Conservation (phyloP, 2,329 filamentous ascomycete genomes). For the Fusarium marasasianum region DNA sequence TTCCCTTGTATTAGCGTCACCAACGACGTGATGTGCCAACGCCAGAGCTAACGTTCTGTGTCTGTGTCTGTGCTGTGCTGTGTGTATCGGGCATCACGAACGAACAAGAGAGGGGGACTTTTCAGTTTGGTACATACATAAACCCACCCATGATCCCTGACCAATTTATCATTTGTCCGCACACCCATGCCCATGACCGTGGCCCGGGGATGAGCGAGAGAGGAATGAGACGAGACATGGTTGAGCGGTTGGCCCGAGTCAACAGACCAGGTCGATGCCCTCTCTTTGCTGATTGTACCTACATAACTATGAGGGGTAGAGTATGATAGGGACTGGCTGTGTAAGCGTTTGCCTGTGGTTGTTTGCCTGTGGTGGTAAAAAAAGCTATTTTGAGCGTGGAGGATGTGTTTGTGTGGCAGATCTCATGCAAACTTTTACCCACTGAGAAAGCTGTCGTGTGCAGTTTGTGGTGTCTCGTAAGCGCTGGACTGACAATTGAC, state of each 20-base stretch:
- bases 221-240: slow-evolving; percentile 20
- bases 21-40: not conserved
- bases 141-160: slow-evolving; percentile 29
- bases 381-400: not conserved
- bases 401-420: slow-evolving; percentile 15
- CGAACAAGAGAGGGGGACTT: not conserved
- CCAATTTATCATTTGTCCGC: slow-evolving; percentile 33
- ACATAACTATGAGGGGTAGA: slow-evolving; percentile 17
- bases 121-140: not conserved
- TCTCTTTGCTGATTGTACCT: not conserved
- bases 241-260: slow-evolving; percentile 19
- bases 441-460: not conserved
- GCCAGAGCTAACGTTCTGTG: not conserved
- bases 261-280: not conserved
- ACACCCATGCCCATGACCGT: slow-evolving; percentile 16
- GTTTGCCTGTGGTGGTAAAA: not conserved
- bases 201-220: slow-evolving; percentile 28
- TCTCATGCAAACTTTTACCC: slow-evolving; percentile 18
- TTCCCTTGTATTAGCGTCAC: slow-evolving; percentile 20
- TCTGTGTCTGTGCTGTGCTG: not conserved
- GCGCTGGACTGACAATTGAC: slow-evolving; percentile 10
- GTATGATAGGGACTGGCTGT: slow-evolving; percentile 22
- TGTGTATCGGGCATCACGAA: slow-evolving; percentile 1
- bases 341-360: slow-evolving; percentile 10
- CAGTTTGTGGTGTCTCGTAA: slow-evolving; percentile 4